Evolutionary conservation across 257 asterid species (phyloP).

Genomic region (Solanum peruvianum): DNA sequence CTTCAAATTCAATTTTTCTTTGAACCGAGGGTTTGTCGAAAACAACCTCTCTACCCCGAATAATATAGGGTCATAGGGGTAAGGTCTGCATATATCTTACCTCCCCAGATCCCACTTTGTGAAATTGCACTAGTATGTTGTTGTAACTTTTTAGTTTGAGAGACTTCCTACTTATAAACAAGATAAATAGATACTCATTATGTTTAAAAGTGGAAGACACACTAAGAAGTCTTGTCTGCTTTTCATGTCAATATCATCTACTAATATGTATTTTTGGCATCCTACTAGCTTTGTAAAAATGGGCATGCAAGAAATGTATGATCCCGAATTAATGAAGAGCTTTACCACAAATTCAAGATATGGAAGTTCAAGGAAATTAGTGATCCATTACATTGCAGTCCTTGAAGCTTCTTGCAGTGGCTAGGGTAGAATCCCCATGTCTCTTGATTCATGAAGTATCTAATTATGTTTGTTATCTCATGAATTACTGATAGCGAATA

Average conservation of each 20-base stretch:
- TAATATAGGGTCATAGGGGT: too few relatives aligned
- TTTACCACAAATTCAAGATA: constrained; percentile 51
- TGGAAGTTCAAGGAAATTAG: constrained; percentile 71
- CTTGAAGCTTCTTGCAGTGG: constrained; percentile 60
- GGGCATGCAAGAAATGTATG: constrained; percentile 40
- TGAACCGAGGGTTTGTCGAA: too few relatives aligned
- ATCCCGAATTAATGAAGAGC: constrained; percentile 51
- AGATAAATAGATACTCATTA: neutral
- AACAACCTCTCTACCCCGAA: too few relatives aligned
- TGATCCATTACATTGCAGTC: constrained; percentile 72
- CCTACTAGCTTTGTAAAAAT: constrained; percentile 22
- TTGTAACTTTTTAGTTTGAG: too few relatives aligned
- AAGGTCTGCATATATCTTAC: too few relatives aligned
- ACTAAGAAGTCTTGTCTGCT: neutral
- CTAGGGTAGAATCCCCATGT: constrained; percentile 32
- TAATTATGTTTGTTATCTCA: neutral
- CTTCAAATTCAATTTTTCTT: too few relatives aligned
- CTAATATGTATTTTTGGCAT: neutral
- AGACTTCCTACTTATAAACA: neutral
- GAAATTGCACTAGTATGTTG: too few relatives aligned
- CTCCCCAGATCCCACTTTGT: too few relatives aligned
- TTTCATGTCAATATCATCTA: neutral
- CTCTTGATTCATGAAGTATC: neutral
- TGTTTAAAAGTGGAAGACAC: neutral
- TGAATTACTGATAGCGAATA: neutral